These are phyloP conservation scores for Suillus paluster DNA, from an alignment of 768 basidiomycete species.

Conservation along the genomic window DNA sequence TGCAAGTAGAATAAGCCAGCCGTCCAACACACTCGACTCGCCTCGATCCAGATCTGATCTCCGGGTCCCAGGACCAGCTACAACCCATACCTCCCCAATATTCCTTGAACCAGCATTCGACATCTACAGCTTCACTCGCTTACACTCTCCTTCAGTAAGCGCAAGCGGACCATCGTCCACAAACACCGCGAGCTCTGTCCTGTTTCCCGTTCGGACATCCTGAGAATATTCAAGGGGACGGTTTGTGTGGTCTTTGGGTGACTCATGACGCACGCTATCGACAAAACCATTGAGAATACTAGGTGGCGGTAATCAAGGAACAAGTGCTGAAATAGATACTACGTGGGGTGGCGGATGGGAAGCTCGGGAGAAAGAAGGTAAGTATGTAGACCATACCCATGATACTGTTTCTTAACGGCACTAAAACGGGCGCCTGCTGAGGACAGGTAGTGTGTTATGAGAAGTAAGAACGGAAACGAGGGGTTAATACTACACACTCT, in stretches of 20 bases:
- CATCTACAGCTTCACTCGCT: constrained; percentile 56
- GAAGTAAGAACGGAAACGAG: constrained; percentile 5
- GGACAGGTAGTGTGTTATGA: constrained; percentile 16
- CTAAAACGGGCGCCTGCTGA: constrained; percentile 83
- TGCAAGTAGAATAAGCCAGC: not conserved
- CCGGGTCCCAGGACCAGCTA: constrained; percentile 57
- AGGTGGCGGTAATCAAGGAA: constrained; percentile 69
- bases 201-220: constrained; percentile 65
- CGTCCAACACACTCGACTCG: constrained; percentile 20
- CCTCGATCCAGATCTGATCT: constrained; percentile 65
- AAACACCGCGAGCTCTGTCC: constrained; percentile 71
- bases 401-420: constrained; percentile 88
- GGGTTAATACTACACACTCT: constrained; percentile 63
- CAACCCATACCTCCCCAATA: constrained; percentile 74
- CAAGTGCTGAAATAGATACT: constrained; percentile 65
- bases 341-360: constrained; percentile 62
- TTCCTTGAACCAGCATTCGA: constrained; percentile 65
- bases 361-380: constrained; percentile 69
- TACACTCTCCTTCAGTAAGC: constrained; percentile 73
- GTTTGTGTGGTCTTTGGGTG: constrained; percentile 9
- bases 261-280: constrained; percentile 29
- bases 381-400: constrained; percentile 75
- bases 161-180: constrained; percentile 54
- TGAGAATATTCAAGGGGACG: constrained; percentile 40
- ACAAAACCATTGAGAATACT: constrained; percentile 32